phyloP scores from a whole-genome alignment of 768 basidiomycete species.

The Krasilnikovozyma curviuscula region DNA sequence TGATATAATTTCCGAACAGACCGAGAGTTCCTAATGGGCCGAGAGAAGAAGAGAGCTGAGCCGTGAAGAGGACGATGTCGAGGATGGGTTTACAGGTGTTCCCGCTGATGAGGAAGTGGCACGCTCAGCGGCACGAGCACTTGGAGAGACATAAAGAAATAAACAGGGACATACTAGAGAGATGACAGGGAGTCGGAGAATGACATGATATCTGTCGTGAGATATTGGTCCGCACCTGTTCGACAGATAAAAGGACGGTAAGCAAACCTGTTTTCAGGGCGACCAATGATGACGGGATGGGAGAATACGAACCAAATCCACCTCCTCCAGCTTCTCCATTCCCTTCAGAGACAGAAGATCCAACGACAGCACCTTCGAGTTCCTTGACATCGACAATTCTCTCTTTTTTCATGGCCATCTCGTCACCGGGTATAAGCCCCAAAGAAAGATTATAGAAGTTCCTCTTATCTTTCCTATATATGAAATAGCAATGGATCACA shows the following conservation, averaged over 20 bases:
- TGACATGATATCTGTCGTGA: constrained; percentile 76
- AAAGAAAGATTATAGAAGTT: constrained; percentile 29
- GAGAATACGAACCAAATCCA: too few relatives aligned
- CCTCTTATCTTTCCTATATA: constrained; percentile 25
- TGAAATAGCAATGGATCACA: too few relatives aligned
- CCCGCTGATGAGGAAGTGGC: constrained; percentile 35
- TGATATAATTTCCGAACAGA: constrained; percentile 63
- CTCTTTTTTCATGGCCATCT: background rate
- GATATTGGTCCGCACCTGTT: constrained; percentile 28
- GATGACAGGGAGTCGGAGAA: constrained; percentile 73
- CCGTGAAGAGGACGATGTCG: constrained; percentile 77
- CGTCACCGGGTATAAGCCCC: constrained; percentile 16
- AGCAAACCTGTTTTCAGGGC: too few relatives aligned
- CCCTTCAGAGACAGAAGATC: background rate
- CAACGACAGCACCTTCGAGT: constrained; percentile 16
- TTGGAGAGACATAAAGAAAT: background rate
- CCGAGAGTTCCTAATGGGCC: constrained; percentile 65
- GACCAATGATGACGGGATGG: too few relatives aligned
- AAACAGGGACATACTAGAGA: constrained; percentile 51
- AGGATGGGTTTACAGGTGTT: constrained; percentile 75
- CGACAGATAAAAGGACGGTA: too few relatives aligned
- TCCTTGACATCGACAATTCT: constrained; percentile 3
- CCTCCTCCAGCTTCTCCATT: constrained; percentile 1
- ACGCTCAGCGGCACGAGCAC: too few relatives aligned
- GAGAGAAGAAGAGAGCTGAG: constrained; percentile 68